Base-by-base conservation (phyloP, 2,329 filamentous ascomycete genomes). In the Calonectria montana region DNA sequence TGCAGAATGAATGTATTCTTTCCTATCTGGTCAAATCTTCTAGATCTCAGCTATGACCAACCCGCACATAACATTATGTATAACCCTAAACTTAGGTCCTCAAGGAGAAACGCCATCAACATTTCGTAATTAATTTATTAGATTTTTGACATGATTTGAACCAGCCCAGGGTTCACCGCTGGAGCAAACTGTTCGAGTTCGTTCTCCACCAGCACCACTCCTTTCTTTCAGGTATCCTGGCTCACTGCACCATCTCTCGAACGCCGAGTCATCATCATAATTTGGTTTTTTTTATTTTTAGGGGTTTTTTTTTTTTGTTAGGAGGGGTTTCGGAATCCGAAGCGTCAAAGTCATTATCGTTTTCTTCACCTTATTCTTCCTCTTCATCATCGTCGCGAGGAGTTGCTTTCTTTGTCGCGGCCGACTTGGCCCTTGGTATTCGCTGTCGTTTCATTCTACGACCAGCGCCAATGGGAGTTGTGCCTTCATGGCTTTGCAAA, bases 151-250 rank as follows among this genome's bases (percentile, higher is more conserved):
- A 75, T 77, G 75, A 71, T 18, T 1, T 15, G 4, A 68, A 29
- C 57, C 70, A 66, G 43, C 59, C 57, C 63, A 21, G 70, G 50
- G 81, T 81, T 80, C 79, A 67, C 80, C 79, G 80, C 80, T 81
- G 65, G 73, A 62, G 68, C 66, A 15, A 39, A 15, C 37, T 39
- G 37, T 39, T 39, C 37, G 12, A 39, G 37, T 39, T 39, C 37
- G 10, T 39, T 39, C 37, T n/a, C n/a, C n/a, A n/a, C n/a, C n/a
- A n/a, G n/a, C n/a, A n/a, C n/a, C n/a, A n/a, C n/a, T n/a, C n/a
- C n/a, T n/a, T n/a, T n/a, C n/a, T n/a, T n/a, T n/a, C n/a, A n/a
- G n/a, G n/a, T n/a, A n/a, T n/a, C n/a, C n/a, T n/a, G n/a, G n/a
- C n/a, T n/a, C n/a, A n/a, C n/a, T n/a, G n/a, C n/a, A n/a, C n/a